Base-by-base conservation (phyloP, 1,284 basidiomycete genomes). In the Papiliotrema flavescens region DNA sequence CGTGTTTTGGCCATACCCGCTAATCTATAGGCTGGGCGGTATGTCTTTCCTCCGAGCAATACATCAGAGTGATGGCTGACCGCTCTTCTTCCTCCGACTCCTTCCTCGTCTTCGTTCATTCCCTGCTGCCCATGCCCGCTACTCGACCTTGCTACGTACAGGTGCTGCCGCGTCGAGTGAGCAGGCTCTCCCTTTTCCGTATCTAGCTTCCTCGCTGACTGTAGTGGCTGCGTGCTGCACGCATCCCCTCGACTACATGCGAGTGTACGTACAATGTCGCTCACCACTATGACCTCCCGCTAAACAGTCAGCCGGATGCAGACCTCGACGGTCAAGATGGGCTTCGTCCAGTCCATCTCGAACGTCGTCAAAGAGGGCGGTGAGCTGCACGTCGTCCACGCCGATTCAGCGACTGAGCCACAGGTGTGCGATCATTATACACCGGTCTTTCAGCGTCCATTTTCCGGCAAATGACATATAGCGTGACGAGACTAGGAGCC, bases 141-240 rank as follows among this genome's bases (percentile, higher is more conserved):
- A 8, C 24, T 32, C n/a, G 4, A 9, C 26, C 20, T 17, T 46
- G 3, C 44, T 7, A 20, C 20, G 7, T 36, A 20, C 34, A 46
- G 43, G 52, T n/a, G 52, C 45, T 24, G 52, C 45, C 14, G 52
- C 45, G 8, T 48, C 45, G 23, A 48, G 52, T 47, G 23, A 42
- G 42, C 23, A 13, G 37, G 17, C 0, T 15, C 42, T 22, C 15
- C 24, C 45, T 3, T 14, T 32, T 17, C 11, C 24, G 3, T 47
- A 9, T 9, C n/a, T 23, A 35, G 7, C 36, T 34, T 47, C n/a
- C n/a, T 26, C 53, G 36, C 19, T 11, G 3, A 23, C 46, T 17
- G 3, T 59, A 92, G 89, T 91, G 85, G 89, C 90, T 39, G 87
- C 89, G 49, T 86, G 83, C 64, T 88, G 83, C 69, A 92, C 89